Evolutionary conservation across 1,139 yeast genomes (phyloP), one percentile per base, ranked within the genome.

Genomic region (Komagataea norvegica): DNA sequence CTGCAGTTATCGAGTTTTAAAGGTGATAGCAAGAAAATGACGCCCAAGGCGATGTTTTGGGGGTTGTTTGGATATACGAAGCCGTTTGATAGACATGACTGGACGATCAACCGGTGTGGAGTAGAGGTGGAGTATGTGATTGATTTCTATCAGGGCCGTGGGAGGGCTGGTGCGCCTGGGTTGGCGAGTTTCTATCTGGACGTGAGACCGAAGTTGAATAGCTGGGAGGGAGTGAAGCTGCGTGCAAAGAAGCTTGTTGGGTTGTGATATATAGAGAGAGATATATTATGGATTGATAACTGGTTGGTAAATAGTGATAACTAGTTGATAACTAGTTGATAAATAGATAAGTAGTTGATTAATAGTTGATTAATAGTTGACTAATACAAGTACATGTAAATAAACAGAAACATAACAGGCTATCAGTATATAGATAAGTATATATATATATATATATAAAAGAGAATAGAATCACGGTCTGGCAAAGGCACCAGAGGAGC

Each of bases 81-180:
- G 46, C 98, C 98, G 0, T 91, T 91, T 63, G 98, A 91, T 62
- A 74, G 98, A 52, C 98, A 91, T 58, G 98, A 91, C 62, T 91
- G 98, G 98, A 67, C 74, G 10, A 72, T 91, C n/a, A 80, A 84
- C 54, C 68, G 97, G 38, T 86, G 96, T 60, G 97, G 97, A 3
- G 72, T 67, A 13, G 72, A 74, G 38, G 73, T 91, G 14, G 96
- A 88, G 38, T 91, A 91, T 53, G 96, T 91, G 31, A 89, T 91
- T 55, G 98, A 91, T 59, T 91, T 87, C 58, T 91, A 91, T 60
- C 63, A 82, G 11, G 85, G 86, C 8, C 72, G 72, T 39, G 74
- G 76, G 3, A 68, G 69, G 45, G 71, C 73, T 3, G 45, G 53
- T 20, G 55, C 55, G 33, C 68, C 70, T 5, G 65, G 63, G 3